Evolutionary conservation across 495 filamentous ascomycete genomes (phyloP), one percentile per base, ranked within the genome.

Genomic region (Tuber borchii): DNA sequence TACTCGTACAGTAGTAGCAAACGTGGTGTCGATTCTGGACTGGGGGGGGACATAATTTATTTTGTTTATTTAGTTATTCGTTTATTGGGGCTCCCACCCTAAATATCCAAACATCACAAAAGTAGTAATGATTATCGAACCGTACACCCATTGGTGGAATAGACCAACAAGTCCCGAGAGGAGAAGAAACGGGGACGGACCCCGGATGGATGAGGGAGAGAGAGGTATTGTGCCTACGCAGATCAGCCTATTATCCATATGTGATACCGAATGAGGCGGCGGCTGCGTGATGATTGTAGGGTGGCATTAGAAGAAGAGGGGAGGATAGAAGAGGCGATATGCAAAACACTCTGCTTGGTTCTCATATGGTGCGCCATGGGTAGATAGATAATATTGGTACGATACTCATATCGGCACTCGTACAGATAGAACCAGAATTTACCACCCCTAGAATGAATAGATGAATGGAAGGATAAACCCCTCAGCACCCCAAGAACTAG

Each of bases 401-500:
- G 56, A 65, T 65, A 65, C 26, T 16, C 26, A 34, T 34, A 34
- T 9, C 42, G 10, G 42, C 10, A 9, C 26, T 65, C 56, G 14
- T 65, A 65, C 56, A 34, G 26, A 65, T 65, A 65, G 56, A 17
- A 31, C n/a, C 56, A 31, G 12, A 31, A 31, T 34, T 65, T 16
- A 65, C 26, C 56, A 34, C 56, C 56, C 56, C 56, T 65, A 16
- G 26, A 34, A 34, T 14, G 56, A 19, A 65, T 19, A 65, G 12
- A 65, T 65, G 56, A 17, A 65, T 65, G 26, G 56, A 34, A 34
- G 26, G 56, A 65, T 65, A 65, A 65, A 65, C 56, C 56, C 56
- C 56, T 34, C 56, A 31, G 34, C 56, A 17, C 56, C 56, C 56
- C 26, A 34, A 65, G 56, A 65, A 65, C 56, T 12, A 19, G 56